Evolutionary conservation across 345 rosid genomes (phyloP), one percentile per base, ranked within the genome.

Genomic region (Geranium brycei): DNA sequence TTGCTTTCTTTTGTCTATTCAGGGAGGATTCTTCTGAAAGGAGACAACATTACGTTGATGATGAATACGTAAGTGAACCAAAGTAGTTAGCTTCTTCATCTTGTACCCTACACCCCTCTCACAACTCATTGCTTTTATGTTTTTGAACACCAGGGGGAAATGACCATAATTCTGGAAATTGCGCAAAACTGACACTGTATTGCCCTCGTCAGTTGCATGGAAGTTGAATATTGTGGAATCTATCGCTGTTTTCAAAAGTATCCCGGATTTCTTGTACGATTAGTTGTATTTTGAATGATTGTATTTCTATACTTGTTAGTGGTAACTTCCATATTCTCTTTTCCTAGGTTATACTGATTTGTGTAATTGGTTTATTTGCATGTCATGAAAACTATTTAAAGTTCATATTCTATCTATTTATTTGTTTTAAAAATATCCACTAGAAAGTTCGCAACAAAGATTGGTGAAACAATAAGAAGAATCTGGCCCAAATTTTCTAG

Each of bases 21-120:
- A 92, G 98, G 98, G 68, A 81, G 97, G 81, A 87, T 92, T 67
- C 76, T 92, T 64, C 93, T 92, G 16, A 92, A 86, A 76, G 97
- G 91, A 66, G 95, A 92, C 78, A 92, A 87, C 79, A 89, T 89
- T 59, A 86, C 97, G 19, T 82, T 87, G 66, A 92, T 92, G 91
- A 87, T 89, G 98, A 92, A 77, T 80, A 72, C 91, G 87, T 92
- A 81, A 84, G 83, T 64, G 59, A 19, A 66, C 7, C 13, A n/a
- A 16, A 64, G 23, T 2, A 47, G 53, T n/a, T 1, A 2, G 17
- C 47, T 62, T 19, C 58, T 57, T 59, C 47, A 60, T 19, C 58
- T 57, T 59, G 58, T 23, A 35, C 60, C 16, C 40, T 57, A 32
- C 0, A 6, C 3, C 17, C 12, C 8, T 60, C 30, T 57, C 16